Evolutionary conservation across 345 rosid genomes (phyloP), one percentile per base, ranked within the genome.

Genomic region (Citrus sp.): DNA sequence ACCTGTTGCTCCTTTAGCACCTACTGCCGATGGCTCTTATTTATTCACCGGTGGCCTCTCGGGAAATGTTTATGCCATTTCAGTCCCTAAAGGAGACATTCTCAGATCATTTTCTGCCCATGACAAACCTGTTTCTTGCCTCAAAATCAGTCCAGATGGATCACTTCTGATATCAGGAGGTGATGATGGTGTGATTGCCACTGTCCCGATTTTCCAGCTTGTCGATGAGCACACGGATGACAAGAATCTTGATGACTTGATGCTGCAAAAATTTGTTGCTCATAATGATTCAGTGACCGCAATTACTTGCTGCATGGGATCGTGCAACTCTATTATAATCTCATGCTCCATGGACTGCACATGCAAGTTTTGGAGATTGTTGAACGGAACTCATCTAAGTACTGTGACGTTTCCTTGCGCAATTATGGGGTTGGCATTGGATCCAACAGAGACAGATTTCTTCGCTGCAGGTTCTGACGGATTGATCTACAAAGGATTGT

Each of bases 1-100:
- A 73, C 87, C 91, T 7, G 87, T 82, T 35, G 89, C 88, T 51
- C 88, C 88, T 18, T 70, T 88, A 4, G 78, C 75, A 21, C 72
- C 88, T 30, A 76, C 82, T 14, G 70, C 77, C n/a, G 87, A 88
- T 55, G 89, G 85, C 49, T 61, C 51, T 7, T 81, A 42, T 72
- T 28, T 87, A 7, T 87, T 89, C 21, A 86, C 92, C 0, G 92
- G 90, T 22, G 88, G 90, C 24, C 67, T 87, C 46, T 89, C 84
- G 0, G 92, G 90, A 18, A 40, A 62, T 9, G 19, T 87, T 38
- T 66, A 84, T 66, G 62, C 78, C 30, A 61, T 87, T 6, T 79
- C 81, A 2, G 54, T 87, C 61, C 87, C 88, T 8, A 81, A 85
- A 46, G 86, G 92, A 1, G 79, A 82, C 63, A 30, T 87, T 13